Percentiles rank a stretch among this genome's conserved stretches.
These are phyloP conservation scores for Exutisphaerella laricina DNA, from an alignment of 2,329 filamentous ascomycete genomes.

Conservation along the genomic window DNA sequence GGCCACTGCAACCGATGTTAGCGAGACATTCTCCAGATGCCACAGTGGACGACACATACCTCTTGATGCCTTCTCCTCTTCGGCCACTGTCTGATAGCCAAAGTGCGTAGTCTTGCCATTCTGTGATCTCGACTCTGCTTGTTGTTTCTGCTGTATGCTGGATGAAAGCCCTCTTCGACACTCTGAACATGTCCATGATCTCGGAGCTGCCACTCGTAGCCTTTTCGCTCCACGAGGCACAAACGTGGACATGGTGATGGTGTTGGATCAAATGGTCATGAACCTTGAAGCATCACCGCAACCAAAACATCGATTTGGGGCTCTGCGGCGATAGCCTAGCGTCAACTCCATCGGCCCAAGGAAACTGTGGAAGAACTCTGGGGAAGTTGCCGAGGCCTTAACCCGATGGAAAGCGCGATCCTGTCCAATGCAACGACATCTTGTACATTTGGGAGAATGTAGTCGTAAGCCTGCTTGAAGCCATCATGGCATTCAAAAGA, in stretches of 20 bases:
- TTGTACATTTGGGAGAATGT: background rate
- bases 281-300: too few species aligned
- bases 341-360: background rate
- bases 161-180: conserved; percentile 24
- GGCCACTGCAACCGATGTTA: conserved; percentile 53
- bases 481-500: conserved; percentile 16
- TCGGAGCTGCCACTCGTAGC: conserved; percentile 22
- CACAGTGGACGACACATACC: conserved; percentile 39
- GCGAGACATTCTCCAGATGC: background rate
- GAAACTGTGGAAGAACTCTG: too few species aligned
- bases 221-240: conserved; percentile 31
- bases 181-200: conserved; percentile 19
- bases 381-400: too few species aligned
- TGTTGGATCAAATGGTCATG: too few species aligned
- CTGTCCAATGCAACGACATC: background rate
- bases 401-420: too few species aligned
- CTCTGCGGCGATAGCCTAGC: conserved; percentile 6
- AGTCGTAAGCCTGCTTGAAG: background rate
- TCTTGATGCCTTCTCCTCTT: conserved; percentile 67
- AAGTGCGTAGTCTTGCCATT: conserved; percentile 72
- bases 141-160: conserved; percentile 27
- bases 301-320: too few species aligned
- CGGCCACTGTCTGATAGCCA: conserved; percentile 78
- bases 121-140: conserved; percentile 25
- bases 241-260: conserved; percentile 22